phyloP scores from a whole-genome alignment of 495 filamentous ascomycete genomes.

The Sporormia fimetaria region DNA sequence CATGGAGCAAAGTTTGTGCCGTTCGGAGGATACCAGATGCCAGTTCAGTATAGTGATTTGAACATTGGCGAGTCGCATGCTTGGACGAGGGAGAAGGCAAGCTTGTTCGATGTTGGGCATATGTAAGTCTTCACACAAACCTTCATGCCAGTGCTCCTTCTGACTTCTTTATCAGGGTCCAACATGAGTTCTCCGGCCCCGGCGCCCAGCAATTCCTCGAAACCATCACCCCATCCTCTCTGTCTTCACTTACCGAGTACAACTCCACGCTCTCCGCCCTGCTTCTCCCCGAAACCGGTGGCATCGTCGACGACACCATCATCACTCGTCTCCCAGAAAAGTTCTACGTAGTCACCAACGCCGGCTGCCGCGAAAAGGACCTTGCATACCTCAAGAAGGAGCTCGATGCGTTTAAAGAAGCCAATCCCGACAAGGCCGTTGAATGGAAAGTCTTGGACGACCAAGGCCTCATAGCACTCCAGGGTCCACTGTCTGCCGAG shows the following conservation, averaged over 20 bases:
- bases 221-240: slow-evolving; percentile 61
- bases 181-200: slow-evolving; percentile 62
- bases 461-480: slow-evolving; percentile 66
- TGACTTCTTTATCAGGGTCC: slow-evolving; percentile 40
- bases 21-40: slow-evolving; percentile 92
- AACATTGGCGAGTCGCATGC: slow-evolving; percentile 68
- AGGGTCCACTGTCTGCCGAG: slow-evolving; percentile 64
- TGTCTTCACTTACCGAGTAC: slow-evolving; percentile 46
- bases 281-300: slow-evolving; percentile 65
- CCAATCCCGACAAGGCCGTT: slow-evolving; percentile 37
- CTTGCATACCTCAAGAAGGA: slow-evolving; percentile 56
- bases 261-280: slow-evolving; percentile 71
- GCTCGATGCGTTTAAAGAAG: slow-evolving; percentile 43
- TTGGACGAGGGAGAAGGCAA: slow-evolving; percentile 77
- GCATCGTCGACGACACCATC: slow-evolving; percentile 88
- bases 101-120: slow-evolving; percentile 76
- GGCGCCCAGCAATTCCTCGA: slow-evolving; percentile 68
- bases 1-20: slow-evolving; percentile 89
- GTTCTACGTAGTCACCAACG: slow-evolving; percentile 94
- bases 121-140: slow-evolving; percentile 41
- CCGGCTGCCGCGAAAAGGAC: slow-evolving; percentile 84
- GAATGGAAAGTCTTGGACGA: slow-evolving; percentile 60
- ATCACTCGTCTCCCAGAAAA: slow-evolving; percentile 62
- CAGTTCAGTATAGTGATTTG: slow-evolving; percentile 69
- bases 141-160: neutral